A percentile compares a stretch with the other conserved stretches of the same genome.
phyloP scores from a whole-genome alignment of 805 yeast genomes.

The Yarrowia sp. region DNA sequence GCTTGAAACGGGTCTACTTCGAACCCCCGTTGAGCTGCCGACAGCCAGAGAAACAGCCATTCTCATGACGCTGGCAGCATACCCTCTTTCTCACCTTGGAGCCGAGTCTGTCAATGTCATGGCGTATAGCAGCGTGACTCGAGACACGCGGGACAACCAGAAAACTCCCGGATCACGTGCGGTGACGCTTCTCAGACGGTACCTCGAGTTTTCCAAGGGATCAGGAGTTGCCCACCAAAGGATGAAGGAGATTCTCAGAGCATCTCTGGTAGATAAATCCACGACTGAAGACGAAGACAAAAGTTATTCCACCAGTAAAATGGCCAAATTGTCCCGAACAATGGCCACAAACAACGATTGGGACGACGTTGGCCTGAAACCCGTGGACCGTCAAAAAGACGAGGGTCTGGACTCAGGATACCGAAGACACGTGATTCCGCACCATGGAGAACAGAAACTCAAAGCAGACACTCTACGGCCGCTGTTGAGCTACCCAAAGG shows the following conservation, averaged over 20 bases:
- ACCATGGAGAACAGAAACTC: background rate
- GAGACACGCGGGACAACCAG: slow-evolving; percentile 1
- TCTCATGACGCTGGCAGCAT: slow-evolving; percentile 18
- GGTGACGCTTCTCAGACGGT: background rate
- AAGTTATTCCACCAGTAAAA: no score
- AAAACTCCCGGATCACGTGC: slow-evolving; percentile 16
- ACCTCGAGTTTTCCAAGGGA: background rate
- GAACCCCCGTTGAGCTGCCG: background rate
- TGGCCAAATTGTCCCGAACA: background rate
- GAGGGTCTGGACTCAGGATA: background rate
- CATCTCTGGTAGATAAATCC: background rate
- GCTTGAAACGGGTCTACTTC: background rate
- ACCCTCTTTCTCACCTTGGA: slow-evolving; percentile 31
- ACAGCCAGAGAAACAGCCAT: background rate
- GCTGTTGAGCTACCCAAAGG: background rate
- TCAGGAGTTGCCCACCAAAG: background rate
- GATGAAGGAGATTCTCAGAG: background rate
- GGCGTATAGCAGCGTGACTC: slow-evolving; percentile 9
- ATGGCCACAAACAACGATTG: background rate
- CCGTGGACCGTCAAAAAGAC: background rate
- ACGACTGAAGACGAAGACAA: no score
- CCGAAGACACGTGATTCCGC: background rate
- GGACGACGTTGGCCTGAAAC: background rate
- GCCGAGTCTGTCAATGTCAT: background rate
- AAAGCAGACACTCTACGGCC: background rate